Evolutionary conservation across 2,329 filamentous ascomycete species (phyloP).

Genomic region (Alternaria novae-zelandiae): DNA sequence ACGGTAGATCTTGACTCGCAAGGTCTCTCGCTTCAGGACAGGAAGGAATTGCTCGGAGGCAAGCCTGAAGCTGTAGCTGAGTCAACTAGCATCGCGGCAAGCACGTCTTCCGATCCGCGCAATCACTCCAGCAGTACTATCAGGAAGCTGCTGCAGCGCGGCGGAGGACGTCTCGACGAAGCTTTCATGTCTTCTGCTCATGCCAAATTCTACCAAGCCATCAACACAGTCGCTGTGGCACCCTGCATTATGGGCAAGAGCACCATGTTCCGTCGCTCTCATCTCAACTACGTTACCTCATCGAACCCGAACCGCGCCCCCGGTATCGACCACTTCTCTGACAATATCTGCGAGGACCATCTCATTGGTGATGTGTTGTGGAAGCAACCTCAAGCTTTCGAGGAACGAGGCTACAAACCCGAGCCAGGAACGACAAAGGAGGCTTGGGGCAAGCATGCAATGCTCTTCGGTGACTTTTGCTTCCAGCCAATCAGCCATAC

Average conservation of each 20-base stretch:
- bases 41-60: conserved; percentile 41
- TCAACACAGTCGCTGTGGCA: conserved; percentile 89
- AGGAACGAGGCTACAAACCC: conserved; percentile 31
- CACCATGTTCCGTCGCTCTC: conserved; percentile 96
- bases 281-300: conserved; percentile 75
- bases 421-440: conserved; percentile 38
- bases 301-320: conserved; percentile 59
- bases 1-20: conserved; percentile 71
- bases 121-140: conserved; percentile 32
- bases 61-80: conserved; percentile 17
- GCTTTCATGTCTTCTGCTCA: conserved; percentile 93
- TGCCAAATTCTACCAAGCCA: conserved; percentile 96
- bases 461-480: conserved; percentile 84
- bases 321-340: conserved; percentile 91
- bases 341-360: conserved; percentile 98
- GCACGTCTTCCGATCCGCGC: conserved; percentile 30
- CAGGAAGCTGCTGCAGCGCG: conserved; percentile 47
- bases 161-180: conserved; percentile 88
- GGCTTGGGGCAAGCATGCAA: conserved; percentile 75
- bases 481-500: conserved; percentile 89
- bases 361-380: conserved; percentile 92
- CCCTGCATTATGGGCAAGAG: conserved; percentile 97
- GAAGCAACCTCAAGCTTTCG: conserved; percentile 61
- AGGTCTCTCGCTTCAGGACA: conserved; percentile 33
- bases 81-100: conserved; percentile 37